Evolutionary conservation across 1,284 basidiomycete species (phyloP).

Genomic region (Pseudozyma sp.): DNA sequence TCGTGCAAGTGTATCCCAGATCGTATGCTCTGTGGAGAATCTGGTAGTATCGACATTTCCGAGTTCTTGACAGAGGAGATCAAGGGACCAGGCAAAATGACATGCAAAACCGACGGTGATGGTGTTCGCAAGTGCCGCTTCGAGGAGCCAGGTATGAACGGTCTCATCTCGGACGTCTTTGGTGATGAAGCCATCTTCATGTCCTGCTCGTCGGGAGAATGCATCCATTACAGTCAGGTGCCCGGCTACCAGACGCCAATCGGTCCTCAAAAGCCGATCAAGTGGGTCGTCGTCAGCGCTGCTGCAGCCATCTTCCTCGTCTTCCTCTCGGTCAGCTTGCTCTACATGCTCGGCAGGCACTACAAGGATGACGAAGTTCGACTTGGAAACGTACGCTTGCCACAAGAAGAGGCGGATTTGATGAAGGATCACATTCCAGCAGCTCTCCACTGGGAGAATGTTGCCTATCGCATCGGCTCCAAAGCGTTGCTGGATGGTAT

Average conservation of each 20-base stretch:
- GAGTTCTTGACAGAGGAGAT: constrained; percentile 92
- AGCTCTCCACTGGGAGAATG: constrained; percentile 84
- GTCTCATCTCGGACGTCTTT: constrained; percentile 90
- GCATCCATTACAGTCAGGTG: constrained; percentile 90
- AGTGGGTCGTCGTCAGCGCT: constrained; percentile 85
- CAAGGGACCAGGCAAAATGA: constrained; percentile 88
- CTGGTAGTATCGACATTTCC: constrained; percentile 95
- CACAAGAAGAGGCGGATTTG: constrained; percentile 80
- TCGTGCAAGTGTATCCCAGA: constrained; percentile 91
- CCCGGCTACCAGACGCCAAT: constrained; percentile 74
- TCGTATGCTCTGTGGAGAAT: constrained; percentile 93
- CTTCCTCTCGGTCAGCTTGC: constrained; percentile 71
- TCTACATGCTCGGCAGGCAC: constrained; percentile 58
- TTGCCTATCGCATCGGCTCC: constrained; percentile 76
- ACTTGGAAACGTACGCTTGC: constrained; percentile 41
- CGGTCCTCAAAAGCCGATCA: constrained; percentile 43
- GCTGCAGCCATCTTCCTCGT: constrained; percentile 77
- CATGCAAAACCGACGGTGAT: constrained; percentile 75
- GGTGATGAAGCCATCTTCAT: constrained; percentile 91
- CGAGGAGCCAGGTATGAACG: constrained; percentile 95
- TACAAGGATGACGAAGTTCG: constrained; percentile 50
- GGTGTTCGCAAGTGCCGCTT: constrained; percentile 78
- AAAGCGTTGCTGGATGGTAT: constrained; percentile 82
- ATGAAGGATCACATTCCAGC: constrained; percentile 95
- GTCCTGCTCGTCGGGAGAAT: constrained; percentile 88